Conservation (phyloP, 169 alveolate species). For the Eimeria brunetti region DNA sequence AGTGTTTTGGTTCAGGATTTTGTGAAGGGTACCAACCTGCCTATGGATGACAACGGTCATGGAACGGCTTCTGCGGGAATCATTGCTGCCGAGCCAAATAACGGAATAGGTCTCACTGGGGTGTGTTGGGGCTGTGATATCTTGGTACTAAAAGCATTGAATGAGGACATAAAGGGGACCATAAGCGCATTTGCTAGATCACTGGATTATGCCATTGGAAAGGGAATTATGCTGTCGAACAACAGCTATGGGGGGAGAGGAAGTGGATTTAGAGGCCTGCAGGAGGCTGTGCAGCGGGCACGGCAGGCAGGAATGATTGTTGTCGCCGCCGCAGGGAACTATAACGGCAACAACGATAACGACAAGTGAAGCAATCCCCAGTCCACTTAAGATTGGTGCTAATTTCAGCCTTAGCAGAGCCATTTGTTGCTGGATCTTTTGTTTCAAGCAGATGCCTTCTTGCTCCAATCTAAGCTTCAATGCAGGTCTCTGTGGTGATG, state of each 20-base stretch:
- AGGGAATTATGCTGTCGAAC: conserved; percentile 85
- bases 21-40: conserved; percentile 82
- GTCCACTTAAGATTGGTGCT: background rate
- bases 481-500: conserved; percentile 6
- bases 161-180: conserved; percentile 85
- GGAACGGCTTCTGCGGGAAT: conserved; percentile 88
- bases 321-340: conserved; percentile 84
- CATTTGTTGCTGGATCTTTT: background rate
- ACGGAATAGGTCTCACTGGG: conserved; percentile 85
- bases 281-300: conserved; percentile 82
- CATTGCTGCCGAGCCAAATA: conserved; percentile 87
- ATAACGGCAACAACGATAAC: conserved; percentile 81
- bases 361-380: conserved; percentile 75
- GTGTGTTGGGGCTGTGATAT: conserved; percentile 87
- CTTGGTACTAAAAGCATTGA: conserved; percentile 84
- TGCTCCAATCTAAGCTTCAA: background rate
- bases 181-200: conserved; percentile 86
- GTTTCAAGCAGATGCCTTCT: background rate
- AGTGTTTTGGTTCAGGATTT: conserved; percentile 81
- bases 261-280: conserved; percentile 81
- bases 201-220: conserved; percentile 86
- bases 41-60: conserved; percentile 86
- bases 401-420: background rate
- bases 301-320: conserved; percentile 82
- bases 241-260: conserved; percentile 87